Evolutionary conservation across 257 asterid genomes (phyloP).

Genomic region (Fraxinus cuspidata): DNA sequence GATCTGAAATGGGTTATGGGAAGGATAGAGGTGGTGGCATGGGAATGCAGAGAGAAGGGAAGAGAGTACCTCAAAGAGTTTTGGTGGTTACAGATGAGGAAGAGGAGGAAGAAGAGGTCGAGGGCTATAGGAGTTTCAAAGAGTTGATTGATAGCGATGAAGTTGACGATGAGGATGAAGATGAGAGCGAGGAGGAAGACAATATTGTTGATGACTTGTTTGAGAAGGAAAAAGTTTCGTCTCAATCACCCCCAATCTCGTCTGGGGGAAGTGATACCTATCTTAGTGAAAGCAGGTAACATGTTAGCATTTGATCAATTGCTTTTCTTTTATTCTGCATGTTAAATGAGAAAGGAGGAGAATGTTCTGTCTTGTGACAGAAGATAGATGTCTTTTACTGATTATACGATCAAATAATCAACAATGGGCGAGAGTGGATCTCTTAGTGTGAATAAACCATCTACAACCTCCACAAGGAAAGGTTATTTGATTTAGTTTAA

Average conservation of each 20-base stretch:
- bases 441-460: background rate
- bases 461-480: background rate
- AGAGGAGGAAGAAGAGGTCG: constrained; percentile 37
- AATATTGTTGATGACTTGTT: constrained; percentile 21
- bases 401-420: background rate
- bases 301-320: background rate
- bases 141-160: constrained; percentile 70
- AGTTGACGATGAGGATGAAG: constrained; percentile 45
- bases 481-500: constrained; percentile 9
- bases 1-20: constrained; percentile 29
- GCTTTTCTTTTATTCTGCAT: background rate
- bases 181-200: constrained; percentile 29
- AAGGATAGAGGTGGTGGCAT: constrained; percentile 30
- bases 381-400: background rate
- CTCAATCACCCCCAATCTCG: constrained; percentile 37
- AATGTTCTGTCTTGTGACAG: background rate
- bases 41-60: constrained; percentile 33
- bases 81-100: constrained; percentile 45
- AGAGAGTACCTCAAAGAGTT: constrained; percentile 38
- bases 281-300: constrained; percentile 86
- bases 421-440: background rate
- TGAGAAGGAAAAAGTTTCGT: constrained; percentile 27
- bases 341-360: background rate
- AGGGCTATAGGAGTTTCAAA: constrained; percentile 51
- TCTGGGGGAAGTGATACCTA: constrained; percentile 52